Base-by-base conservation (phyloP, 2,329 filamentous ascomycete genomes). In the Botryotinia convoluta region DNA sequence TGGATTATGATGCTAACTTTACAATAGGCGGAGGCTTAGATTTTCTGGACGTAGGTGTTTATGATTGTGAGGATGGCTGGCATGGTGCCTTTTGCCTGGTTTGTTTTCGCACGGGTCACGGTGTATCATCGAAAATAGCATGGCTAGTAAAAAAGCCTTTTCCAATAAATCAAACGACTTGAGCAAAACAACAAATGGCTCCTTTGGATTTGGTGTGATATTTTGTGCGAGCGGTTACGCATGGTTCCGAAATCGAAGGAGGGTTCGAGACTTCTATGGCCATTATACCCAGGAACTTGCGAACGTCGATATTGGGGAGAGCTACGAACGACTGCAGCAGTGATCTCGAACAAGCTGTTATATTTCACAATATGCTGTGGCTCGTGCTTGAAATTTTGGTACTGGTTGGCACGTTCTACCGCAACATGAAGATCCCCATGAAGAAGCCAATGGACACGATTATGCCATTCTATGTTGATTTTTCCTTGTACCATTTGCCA, bases 91-190 rank as follows among this genome's bases (percentile, higher is more conserved):
- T 64, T 71, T 67, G 74, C 71, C 71, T 72, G 63, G 71, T 77
- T 78, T 75, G 63, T 74, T 76, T 76, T 74, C 65, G 67, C 72
- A 72, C 72, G 75, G 75, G 72, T 75, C 74, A 78, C 74, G 78
- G 78, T 79, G 78, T 79, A 78, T 77, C 75, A 75, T 76, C 77
- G 76, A 80, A 79, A 79, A 80, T 79, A 79, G 78, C 78, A 80
- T 79, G 78, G 78, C 74, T 78, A 78, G 75, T 76, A 78, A 78
- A 76, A 79, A 77, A 76, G 74, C 59, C 71, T 67, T 73, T 76
- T 75, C 75, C 72, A 79, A 79, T 76, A 79, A 79, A 79, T 79
- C 78, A 79, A 75, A 76, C 78, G 76, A 77, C 59, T 77, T 77
- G 75, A 80, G 75, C 77, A 80, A 78, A 73, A 71, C 42, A 71